Percentiles rank a stretch among this genome's conserved stretches.
Conservation (phyloP, 768 basidiomycete species). For the Ephemerocybe angulata region DNA sequence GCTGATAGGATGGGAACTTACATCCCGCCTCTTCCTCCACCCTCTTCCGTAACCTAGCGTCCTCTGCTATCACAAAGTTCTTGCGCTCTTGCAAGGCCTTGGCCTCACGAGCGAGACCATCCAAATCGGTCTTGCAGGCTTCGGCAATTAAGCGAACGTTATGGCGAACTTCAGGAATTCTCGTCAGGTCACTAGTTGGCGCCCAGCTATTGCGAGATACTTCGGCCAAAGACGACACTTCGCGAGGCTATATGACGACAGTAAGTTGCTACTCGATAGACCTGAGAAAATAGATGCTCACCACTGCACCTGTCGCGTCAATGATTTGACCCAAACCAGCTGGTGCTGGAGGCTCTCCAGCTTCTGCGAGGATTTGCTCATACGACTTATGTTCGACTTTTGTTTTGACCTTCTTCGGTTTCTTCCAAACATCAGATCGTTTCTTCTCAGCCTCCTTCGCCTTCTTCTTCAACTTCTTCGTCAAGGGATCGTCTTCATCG, state of each 20-base stretch:
- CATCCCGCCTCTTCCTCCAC: conserved; percentile 76
- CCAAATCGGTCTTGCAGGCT: conserved; percentile 77
- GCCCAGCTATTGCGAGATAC: conserved; percentile 77
- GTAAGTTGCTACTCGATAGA: conserved; percentile 8
- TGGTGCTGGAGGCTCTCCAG: conserved; percentile 54
- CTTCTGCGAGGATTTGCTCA: conserved; percentile 90
- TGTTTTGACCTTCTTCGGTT: conserved; percentile 77
- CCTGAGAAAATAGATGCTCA: conserved; percentile 35
- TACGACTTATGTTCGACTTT: conserved; percentile 95
- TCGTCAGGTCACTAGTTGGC: conserved; percentile 79
- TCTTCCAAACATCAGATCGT: conserved; percentile 80
- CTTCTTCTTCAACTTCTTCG: conserved; percentile 50
- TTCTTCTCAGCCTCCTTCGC: conserved; percentile 53
- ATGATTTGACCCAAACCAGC: conserved; percentile 82
- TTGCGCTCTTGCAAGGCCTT: conserved; percentile 77
- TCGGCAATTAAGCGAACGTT: conserved; percentile 87
- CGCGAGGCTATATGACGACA: conserved; percentile 60
- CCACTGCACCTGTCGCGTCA: conserved; percentile 91
- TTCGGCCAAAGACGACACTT: conserved; percentile 82
- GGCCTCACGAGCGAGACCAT: conserved; percentile 88
- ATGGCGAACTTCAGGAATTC: conserved; percentile 95
- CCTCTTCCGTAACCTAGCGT: conserved; percentile 61
- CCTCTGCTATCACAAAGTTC: conserved; percentile 68
- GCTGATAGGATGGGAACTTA: conserved; percentile 33
- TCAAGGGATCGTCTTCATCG: conserved; percentile 55